phyloP scores from a whole-genome alignment of 257 asterid species.

The Nicotiana obtusifolia region DNA sequence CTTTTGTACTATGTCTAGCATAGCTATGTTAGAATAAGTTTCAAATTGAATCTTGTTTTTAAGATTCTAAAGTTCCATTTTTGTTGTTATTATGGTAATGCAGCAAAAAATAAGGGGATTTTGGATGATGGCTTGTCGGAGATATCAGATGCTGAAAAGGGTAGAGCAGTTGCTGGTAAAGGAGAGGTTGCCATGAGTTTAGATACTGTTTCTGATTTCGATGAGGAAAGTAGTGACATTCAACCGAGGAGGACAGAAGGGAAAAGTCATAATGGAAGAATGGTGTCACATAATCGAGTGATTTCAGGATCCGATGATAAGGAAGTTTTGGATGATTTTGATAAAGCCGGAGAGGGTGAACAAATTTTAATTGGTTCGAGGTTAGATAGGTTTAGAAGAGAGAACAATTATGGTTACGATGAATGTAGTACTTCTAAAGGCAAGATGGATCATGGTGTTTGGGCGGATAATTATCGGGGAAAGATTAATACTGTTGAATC shows the following conservation, averaged over 20 bases:
- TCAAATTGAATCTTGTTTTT: background rate
- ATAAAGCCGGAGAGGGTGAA: conserved; percentile 34
- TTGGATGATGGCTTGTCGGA: conserved; percentile 43
- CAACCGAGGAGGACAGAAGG: conserved; percentile 20
- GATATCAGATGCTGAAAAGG: conserved; percentile 37
- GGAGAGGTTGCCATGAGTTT: conserved; percentile 19
- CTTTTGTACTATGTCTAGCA: background rate
- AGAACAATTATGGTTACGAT: conserved; percentile 26
- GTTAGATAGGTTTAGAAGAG: conserved; percentile 24
- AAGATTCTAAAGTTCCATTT: background rate
- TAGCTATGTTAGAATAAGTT: background rate
- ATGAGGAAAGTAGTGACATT: conserved; percentile 26
- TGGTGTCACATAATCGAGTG: conserved; percentile 28
- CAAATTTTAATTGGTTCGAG: conserved; percentile 25
- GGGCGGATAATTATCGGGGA: conserved; percentile 24
- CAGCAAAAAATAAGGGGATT: conserved; percentile 61
- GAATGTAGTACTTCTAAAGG: conserved; percentile 28
- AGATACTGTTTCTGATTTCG: conserved; percentile 31
- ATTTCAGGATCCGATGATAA: conserved; percentile 30
- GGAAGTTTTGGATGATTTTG: conserved; percentile 30
- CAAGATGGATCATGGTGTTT: conserved; percentile 23
- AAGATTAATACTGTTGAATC: conserved; percentile 32
- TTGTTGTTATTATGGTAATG: conserved; percentile 18
- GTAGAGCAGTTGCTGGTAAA: conserved; percentile 31
- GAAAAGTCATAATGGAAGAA: conserved; percentile 24